Conservation (phyloP, 2,329 filamentous ascomycete species). For the Acarospora socialis region DNA sequence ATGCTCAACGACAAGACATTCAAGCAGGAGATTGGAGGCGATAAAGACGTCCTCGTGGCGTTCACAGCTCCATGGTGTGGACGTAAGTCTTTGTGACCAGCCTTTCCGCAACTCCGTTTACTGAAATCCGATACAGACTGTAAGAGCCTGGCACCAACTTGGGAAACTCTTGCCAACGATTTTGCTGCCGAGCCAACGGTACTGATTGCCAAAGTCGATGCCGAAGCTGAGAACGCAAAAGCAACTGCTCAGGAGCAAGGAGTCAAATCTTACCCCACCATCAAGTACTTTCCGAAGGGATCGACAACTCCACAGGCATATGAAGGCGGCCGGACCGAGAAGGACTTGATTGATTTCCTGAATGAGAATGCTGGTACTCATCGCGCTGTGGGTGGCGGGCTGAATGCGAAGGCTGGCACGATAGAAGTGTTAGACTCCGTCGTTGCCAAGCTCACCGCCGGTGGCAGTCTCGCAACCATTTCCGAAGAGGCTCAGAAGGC, state of each 20-base stretch:
- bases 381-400: constrained; percentile 64
- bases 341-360: constrained; percentile 62
- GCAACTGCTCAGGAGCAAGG: constrained; percentile 59
- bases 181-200: constrained; percentile 67
- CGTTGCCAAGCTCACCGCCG: constrained; percentile 52
- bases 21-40: constrained; percentile 59
- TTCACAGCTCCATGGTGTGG: constrained; percentile 99
- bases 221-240: constrained; percentile 77
- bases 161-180: constrained; percentile 74
- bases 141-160: constrained; percentile 81
- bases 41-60: constrained; percentile 84
- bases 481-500: constrained; percentile 58
- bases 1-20: constrained; percentile 72
- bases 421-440: constrained; percentile 64
- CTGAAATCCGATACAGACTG: constrained; percentile 51
- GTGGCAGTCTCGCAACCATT: constrained; percentile 51
- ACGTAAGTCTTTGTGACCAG: constrained; percentile 50
- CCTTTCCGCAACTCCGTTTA: constrained; percentile 1
- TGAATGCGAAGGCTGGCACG: constrained; percentile 67
- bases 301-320: constrained; percentile 59
- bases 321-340: constrained; percentile 60
- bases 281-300: constrained; percentile 92
- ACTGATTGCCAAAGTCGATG: constrained; percentile 87
- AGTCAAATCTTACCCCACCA: constrained; percentile 81
- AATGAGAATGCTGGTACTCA: constrained; percentile 83